Base-by-base conservation (phyloP, 2,329 filamentous ascomycete genomes). In the Pestalotiopsis sp. region DNA sequence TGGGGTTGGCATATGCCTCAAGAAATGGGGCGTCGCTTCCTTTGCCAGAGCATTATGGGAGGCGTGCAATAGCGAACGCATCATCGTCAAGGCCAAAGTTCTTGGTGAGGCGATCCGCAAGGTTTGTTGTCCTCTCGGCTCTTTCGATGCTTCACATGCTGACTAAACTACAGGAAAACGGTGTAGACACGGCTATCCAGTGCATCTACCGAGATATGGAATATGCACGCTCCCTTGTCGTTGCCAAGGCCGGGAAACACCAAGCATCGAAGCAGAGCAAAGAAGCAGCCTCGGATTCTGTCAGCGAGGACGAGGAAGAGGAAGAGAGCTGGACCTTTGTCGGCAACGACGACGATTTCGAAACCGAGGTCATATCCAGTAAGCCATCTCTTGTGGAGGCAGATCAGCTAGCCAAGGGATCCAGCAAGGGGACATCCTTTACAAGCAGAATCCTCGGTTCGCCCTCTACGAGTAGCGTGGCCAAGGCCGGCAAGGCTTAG, bases 121-220 rank as follows among this genome's bases (percentile, higher is more conserved):
- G 82, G 94, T 96, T 86, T 80, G 89, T 83, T 65, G 68, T 11
- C 38, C 17, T 4, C 4, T 45, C 14, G 7, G 3, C 11, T 59
- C 23, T 13, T 12, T 25, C 45, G 68, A 7, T 13, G 45, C 13
- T 56, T 31, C 17, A 17, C n/a, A 70, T 68, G 65, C 78, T 79
- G 74, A 83, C 77, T 74, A 36, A 31, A 38, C 36, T 69, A 69
- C 71, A 97, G 92, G 95, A 99, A 79, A 90, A 94, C 72, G 96
- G 96, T 45, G 94, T 98, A n/a, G 90, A 92, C 62, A 92, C 87
- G 4, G 96, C 95, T 5, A 96, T 98, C 71, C 93, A 97, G 79
- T 93, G 90, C 70, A 93, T 99, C 68, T 99, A 98, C 78, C 92
- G 96, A 57, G 95, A 98, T 78, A 87, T 98, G 68, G 96, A 98